Conservation (phyloP, 768 basidiomycete genomes). For the Mycena rebaudengoi region DNA sequence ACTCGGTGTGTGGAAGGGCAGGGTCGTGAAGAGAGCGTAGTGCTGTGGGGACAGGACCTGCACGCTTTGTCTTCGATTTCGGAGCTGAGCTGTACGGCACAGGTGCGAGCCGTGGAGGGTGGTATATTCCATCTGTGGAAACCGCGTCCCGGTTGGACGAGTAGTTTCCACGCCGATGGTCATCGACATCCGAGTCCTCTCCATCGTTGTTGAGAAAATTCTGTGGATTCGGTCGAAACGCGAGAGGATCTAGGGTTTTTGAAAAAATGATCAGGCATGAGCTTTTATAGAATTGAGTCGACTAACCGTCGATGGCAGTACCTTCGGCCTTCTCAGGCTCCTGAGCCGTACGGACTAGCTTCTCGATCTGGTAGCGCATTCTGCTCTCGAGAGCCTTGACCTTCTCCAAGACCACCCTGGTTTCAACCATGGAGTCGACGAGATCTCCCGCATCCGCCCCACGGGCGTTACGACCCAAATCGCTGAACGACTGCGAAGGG, state of each 20-base stretch:
- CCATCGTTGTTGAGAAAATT: constrained; percentile 63
- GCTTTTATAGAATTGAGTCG: background rate
- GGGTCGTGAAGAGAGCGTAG: constrained; percentile 64
- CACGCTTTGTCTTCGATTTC: constrained; percentile 57
- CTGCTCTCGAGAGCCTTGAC: constrained; percentile 83
- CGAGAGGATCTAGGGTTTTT: constrained; percentile 78
- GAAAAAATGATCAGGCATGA: constrained; percentile 4
- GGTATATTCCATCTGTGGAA: constrained; percentile 67
- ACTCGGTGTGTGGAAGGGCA: constrained; percentile 70
- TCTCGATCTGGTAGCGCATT: constrained; percentile 96
- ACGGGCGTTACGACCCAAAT: constrained; percentile 57
- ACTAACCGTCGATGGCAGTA: constrained; percentile 65
- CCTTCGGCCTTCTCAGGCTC: constrained; percentile 56
- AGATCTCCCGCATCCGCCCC: constrained; percentile 75
- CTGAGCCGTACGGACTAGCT: constrained; percentile 82
- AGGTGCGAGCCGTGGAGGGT: constrained; percentile 88
- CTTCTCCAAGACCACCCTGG: constrained; percentile 89
- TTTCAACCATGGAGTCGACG: constrained; percentile 82
- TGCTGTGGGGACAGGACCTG: constrained; percentile 66
- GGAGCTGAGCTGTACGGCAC: constrained; percentile 75
- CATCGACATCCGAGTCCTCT: constrained; percentile 39
- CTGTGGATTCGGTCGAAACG: constrained; percentile 90
- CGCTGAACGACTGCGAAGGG: constrained; percentile 61
- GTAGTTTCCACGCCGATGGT: constrained; percentile 26
- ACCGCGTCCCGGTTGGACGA: constrained; percentile 18